These are phyloP conservation scores for Debaryomyces psychrophilus DNA, from an alignment of 1,139 yeast genomes.

Conservation along the genomic window DNA sequence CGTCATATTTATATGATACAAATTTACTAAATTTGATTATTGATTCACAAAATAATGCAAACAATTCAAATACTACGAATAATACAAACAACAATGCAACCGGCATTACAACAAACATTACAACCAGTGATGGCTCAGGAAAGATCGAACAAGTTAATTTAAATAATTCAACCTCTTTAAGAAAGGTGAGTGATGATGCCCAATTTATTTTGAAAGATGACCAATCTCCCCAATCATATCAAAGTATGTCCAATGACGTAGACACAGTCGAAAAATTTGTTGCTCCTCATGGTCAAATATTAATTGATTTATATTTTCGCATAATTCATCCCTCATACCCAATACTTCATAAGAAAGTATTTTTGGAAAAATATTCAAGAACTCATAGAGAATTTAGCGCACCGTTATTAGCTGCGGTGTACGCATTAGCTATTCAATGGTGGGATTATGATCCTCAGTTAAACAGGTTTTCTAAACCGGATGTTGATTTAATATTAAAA, in stretches of 20 bases:
- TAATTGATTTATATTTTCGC: conserved; percentile 71
- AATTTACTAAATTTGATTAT: conserved; percentile 57
- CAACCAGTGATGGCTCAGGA: conserved; percentile 15
- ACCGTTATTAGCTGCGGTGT: conserved; percentile 74
- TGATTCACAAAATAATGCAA: conserved; percentile 39
- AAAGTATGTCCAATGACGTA: conserved; percentile 65
- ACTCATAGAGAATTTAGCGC: conserved; percentile 81
- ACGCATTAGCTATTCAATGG: conserved; percentile 76
- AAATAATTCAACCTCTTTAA: conserved; percentile 56
- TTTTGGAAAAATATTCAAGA: conserved; percentile 72
- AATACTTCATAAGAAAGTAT: conserved; percentile 73
- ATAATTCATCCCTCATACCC: conserved; percentile 83
- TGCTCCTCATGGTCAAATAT: conserved; percentile 75
- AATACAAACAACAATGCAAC: too few relatives aligned
- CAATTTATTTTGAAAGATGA: conserved; percentile 75
- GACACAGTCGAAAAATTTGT: conserved; percentile 73
- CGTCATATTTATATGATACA: conserved; percentile 65
- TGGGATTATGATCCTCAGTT: conserved; percentile 80
- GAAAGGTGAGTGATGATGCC: conserved; percentile 67
- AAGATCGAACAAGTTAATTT: conserved; percentile 68
- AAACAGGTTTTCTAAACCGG: conserved; percentile 67
- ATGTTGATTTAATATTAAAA: conserved; percentile 49
- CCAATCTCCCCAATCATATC: conserved; percentile 64
- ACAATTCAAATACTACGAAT: conserved; percentile 11
- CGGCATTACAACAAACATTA: conserved; percentile 17